phyloP scores from a whole-genome alignment of 768 basidiomycete species.

The Mycena chlorophos region DNA sequence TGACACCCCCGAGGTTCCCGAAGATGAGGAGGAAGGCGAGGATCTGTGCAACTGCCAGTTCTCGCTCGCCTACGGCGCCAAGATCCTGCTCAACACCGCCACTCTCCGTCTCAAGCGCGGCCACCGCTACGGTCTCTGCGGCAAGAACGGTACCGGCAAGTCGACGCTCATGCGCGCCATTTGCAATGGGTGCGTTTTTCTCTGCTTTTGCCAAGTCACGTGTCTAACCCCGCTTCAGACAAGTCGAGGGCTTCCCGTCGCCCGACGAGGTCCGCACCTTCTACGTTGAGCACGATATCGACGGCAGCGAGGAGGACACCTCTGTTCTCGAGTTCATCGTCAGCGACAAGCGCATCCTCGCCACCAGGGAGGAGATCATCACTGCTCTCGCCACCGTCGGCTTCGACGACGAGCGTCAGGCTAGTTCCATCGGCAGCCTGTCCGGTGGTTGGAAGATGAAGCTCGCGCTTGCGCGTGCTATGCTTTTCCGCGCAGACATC shows the following conservation, averaged over 20 bases:
- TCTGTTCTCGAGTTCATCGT: slow-evolving; percentile 89
- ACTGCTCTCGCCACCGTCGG: slow-evolving; percentile 88
- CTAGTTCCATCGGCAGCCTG: slow-evolving; percentile 79
- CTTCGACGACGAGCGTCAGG: slow-evolving; percentile 86
- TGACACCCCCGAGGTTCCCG: slow-evolving; percentile 65
- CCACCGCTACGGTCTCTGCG: slow-evolving; percentile 97
- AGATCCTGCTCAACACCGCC: slow-evolving; percentile 96
- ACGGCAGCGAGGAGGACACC: slow-evolving; percentile 90
- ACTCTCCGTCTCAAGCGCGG: slow-evolving; percentile 97
- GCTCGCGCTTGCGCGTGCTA: slow-evolving; percentile 93
- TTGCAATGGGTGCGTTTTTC: slow-evolving; percentile 63
- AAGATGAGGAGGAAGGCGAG: slow-evolving; percentile 97
- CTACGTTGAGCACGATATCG: slow-evolving; percentile 99
- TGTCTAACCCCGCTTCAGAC: slow-evolving; percentile 43
- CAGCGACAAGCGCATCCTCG: slow-evolving; percentile 79
- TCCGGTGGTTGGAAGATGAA: slow-evolving; percentile 99
- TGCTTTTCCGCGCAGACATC: slow-evolving; percentile 98
- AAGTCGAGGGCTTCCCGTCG: slow-evolving; percentile 98
- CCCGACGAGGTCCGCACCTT: slow-evolving; percentile 97
- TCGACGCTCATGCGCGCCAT: slow-evolving; percentile 92
- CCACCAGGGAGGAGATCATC: slow-evolving; percentile 65
- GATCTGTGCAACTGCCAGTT: slow-evolving; percentile 99
- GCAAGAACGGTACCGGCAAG: slow-evolving; percentile 98
- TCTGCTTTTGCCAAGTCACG: slow-evolving; percentile 16
- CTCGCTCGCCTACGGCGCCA: slow-evolving; percentile 98